Evolutionary conservation across 176 grass and related monocot species (phyloP), one percentile per base, ranked within the genome.

Genomic region (Aegilops sharonensis): DNA sequence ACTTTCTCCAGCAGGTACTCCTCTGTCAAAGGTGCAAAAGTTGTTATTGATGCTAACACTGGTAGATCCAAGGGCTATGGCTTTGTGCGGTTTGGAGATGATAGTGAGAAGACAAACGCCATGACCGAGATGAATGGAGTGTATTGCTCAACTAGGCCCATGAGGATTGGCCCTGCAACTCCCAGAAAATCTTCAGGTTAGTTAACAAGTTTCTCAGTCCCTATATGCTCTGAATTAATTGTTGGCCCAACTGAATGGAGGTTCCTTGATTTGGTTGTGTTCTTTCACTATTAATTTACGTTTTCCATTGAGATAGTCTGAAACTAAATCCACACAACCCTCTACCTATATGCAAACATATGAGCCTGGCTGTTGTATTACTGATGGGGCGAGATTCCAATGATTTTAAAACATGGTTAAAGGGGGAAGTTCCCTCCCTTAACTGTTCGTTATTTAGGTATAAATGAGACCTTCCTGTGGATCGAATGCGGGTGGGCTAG

Each of bases 11-110:
- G 78, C 85, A 98, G 81, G 87, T 98, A 98, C 75, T 75, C 90
- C 81, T 98, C 96, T 82, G 96, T 98, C 14, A 95, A 95, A 93
- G 93, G 93, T 81, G 96, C 93, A 78, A 98, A 98, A 84, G 92
- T 98, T 89, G 96, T 98, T 73, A 92, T 98, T 72, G 96, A 98
- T 91, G 90, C 96, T 86, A 98, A 92, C 79, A 98, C 96, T 83
- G 93, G 96, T 81, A 87, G 93, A 85, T 98, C 96, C 8, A 98
- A 95, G 85, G 96, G 92, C 60, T 98, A 98, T 86, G 96, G 96
- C 47, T 98, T 98, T 84, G 96, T 98, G 82, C 88, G 96, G 78
- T 98, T 95, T 84, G 92, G 93, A 88, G 92, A 98, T 86, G 93
- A 98, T 39, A 89, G 81, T 70, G 96, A 95, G 81, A 98, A 98